Evolutionary conservation across 1,139 yeast genomes (phyloP).

Genomic region (Blastobotrys serpentis): DNA sequence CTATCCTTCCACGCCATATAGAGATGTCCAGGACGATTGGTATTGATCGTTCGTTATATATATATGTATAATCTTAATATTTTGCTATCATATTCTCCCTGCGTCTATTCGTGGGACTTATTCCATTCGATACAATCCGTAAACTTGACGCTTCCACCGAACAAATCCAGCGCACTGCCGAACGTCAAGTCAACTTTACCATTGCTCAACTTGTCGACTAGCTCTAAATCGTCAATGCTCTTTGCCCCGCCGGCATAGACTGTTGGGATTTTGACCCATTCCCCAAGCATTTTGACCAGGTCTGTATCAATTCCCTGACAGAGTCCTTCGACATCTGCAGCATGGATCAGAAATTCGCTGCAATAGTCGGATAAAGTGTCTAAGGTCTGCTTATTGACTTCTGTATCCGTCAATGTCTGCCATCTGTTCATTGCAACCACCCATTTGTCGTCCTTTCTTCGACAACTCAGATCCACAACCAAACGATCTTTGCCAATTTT

Average conservation of each 20-base stretch:
- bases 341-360: constrained; percentile 86
- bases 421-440: constrained; percentile 95
- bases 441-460: constrained; percentile 62
- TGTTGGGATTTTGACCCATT: constrained; percentile 78
- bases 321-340: constrained; percentile 97
- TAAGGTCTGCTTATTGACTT: constrained; percentile 55
- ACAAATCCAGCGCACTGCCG: constrained; percentile 91
- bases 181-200: constrained; percentile 88
- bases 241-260: constrained; percentile 98
- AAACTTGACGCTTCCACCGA: constrained; percentile 76
- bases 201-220: constrained; percentile 62
- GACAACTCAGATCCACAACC: constrained; percentile 91
- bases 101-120: constrained; percentile 16
- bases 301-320: constrained; percentile 88
- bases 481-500: constrained; percentile 63
- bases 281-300: constrained; percentile 66
- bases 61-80: background rate
- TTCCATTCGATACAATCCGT: constrained; percentile 78
- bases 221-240: constrained; percentile 60
- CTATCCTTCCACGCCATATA: constrained; percentile 12
- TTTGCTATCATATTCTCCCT: background rate
- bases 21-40: constrained; percentile 8
- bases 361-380: constrained; percentile 60
- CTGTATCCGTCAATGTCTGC: constrained; percentile 80
- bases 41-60: too few species aligned